Evolutionary conservation across 2,329 filamentous ascomycete species (phyloP).

Genomic region (Aspergillus sp.): DNA sequence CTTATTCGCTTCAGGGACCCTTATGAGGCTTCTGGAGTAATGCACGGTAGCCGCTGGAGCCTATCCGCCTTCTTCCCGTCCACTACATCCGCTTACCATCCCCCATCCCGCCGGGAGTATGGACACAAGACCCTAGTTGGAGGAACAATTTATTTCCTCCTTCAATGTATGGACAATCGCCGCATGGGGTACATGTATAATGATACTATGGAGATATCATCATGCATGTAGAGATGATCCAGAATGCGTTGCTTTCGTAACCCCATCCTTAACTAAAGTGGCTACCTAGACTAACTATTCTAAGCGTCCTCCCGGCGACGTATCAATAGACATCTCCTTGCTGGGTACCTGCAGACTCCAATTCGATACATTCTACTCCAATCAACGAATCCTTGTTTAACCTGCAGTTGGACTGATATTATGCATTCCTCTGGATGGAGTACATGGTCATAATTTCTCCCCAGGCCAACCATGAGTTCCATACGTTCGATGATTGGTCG

Average conservation of each 20-base stretch:
- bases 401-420: constrained; percentile 14
- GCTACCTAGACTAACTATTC: no score
- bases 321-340: constrained; percentile 15
- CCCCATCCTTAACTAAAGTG: no score
- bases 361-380: not conserved
- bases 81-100: not conserved
- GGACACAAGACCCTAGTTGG: not conserved
- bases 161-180: not conserved
- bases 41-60: constrained; percentile 1
- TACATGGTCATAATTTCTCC: constrained; percentile 6
- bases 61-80: not conserved
- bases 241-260: constrained; percentile 6
- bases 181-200: not conserved
- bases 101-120: not conserved
- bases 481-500: not conserved
- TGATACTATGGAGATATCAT: not conserved
- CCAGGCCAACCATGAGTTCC: constrained; percentile 4
- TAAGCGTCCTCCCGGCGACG: constrained; percentile 4
- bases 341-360: constrained; percentile 14
- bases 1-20: not conserved
- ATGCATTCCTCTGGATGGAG: constrained; percentile 5
- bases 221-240: not conserved
- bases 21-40: not conserved
- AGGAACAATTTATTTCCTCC: not conserved
- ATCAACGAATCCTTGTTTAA: not conserved